Evolutionary conservation across 2,329 filamentous ascomycete species (phyloP).

Genomic region (Trichoderma atroviride): DNA sequence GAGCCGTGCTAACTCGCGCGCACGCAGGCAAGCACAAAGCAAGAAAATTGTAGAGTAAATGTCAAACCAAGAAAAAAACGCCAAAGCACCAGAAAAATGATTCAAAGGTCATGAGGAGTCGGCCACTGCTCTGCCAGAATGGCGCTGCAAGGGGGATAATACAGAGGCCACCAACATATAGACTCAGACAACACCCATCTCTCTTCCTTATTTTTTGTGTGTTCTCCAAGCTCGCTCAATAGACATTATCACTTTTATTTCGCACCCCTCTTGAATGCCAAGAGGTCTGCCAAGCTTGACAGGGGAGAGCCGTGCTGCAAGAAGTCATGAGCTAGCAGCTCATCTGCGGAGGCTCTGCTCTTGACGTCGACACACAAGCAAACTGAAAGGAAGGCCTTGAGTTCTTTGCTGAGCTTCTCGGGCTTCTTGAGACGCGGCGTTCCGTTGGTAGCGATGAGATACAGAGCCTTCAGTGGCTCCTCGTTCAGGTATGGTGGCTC

Average conservation of each 20-base stretch:
- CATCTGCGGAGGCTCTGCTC: constrained; percentile 86
- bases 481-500: constrained; percentile 98
- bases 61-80: constrained; percentile 26
- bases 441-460: constrained; percentile 96
- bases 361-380: constrained; percentile 97
- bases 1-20: constrained; percentile 9
- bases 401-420: constrained; percentile 95
- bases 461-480: constrained; percentile 94
- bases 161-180: constrained; percentile 24
- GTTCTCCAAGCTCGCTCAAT: constrained; percentile 17
- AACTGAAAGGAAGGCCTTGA: constrained; percentile 95
- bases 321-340: constrained; percentile 91
- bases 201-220: constrained; percentile 25
- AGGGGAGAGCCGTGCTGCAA: constrained; percentile 87
- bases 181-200: constrained; percentile 20
- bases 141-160: background rate
- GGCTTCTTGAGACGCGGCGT: constrained; percentile 97
- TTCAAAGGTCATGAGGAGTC: constrained; percentile 20
- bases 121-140: constrained; percentile 18
- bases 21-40: constrained; percentile 21
- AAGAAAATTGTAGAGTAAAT: constrained; percentile 24
- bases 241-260: constrained; percentile 50
- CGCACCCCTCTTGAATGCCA: constrained; percentile 80
- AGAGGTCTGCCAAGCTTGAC: constrained; percentile 78
- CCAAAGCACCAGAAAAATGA: constrained; percentile 24